Evolutionary conservation across 495 filamentous ascomycete species (phyloP), one percentile per base, ranked within the genome.

Genomic region (Aspergillus cavernicola): DNA sequence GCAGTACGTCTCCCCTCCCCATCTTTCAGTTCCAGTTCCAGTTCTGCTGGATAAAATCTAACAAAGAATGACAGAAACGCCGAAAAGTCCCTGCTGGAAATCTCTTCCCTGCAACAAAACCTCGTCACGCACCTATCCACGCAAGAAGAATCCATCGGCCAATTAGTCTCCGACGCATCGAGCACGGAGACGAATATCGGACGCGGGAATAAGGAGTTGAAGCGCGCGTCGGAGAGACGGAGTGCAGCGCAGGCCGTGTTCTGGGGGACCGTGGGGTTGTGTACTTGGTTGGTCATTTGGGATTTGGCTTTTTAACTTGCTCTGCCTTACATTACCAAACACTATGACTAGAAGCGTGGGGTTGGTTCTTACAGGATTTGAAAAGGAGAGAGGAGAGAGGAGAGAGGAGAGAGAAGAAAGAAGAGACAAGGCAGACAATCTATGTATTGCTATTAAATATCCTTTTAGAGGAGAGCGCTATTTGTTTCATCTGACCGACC

Each of bases 211-310:
- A 88, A 86, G 66, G 85, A 97, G 70, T 73, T 99, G 35, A 95
- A 92, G 69, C 83, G 86, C 61, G 92, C 92, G 33, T 82, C 82
- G 6, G 83, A 91, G 73, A 78, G 86, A 58, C 77, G 80, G 54
- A 95, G 91, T 76, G 85, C 90, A 32, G 93, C 93, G 22, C 85
- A 85, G 61, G 87, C 86, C 57, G 86, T 96, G 23, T 99, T 97
- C 63, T 96, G 86, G 71, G 88, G 85, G 11, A 90, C 90, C 6
- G 84, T 86, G 23, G 87, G 85, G 0, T 76, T 97, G 53, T 96
- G 90, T 66, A 71, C 81, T 3, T 85, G 86, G 61, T 76, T 99
- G 52, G 77, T 99, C 8, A 73, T 90, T n/a, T 99, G 91, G 89
- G 93, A 99, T 80, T 70, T 96, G 66, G 70, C 24, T 89, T 96